Evolutionary conservation across 192 early-diverging fungal genomes (phyloP).

Genomic region (Pilobolus umbonatus): DNA sequence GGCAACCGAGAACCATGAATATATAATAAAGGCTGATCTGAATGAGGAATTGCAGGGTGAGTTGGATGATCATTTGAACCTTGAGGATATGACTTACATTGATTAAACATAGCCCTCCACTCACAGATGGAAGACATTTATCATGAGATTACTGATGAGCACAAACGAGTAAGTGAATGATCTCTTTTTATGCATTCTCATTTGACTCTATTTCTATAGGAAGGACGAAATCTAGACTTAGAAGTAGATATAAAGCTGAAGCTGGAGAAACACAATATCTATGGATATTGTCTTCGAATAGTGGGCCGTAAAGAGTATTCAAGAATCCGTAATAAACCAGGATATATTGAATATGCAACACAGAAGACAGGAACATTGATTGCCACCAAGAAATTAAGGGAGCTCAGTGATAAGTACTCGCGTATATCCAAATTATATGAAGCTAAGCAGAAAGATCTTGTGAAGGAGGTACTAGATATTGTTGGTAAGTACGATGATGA

Average conservation of each 20-base stretch:
- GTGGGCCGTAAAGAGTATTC: conserved; percentile 60
- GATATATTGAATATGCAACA: conserved; percentile 82
- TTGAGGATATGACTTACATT: not conserved
- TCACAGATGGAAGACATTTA: conserved; percentile 49
- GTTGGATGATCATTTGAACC: no score
- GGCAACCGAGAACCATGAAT: conserved; percentile 83
- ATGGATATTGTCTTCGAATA: conserved; percentile 84
- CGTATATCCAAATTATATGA: conserved; percentile 63
- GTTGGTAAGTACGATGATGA: conserved; percentile 50
- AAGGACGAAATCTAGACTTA: conserved; percentile 61
- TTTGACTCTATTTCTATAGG: conserved; percentile 16
- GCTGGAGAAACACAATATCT: conserved; percentile 77
- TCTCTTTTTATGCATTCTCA: conserved; percentile 2
- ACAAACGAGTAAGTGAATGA: conserved; percentile 38
- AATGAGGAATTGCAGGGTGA: conserved; percentile 66
- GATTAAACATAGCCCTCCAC: conserved; percentile 30
- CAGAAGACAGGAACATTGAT: conserved; percentile 88
- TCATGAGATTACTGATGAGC: conserved; percentile 57
- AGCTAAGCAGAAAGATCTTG: conserved; percentile 64
- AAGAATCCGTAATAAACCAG: conserved; percentile 60
- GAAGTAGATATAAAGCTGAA: conserved; percentile 87
- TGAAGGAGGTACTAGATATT: conserved; percentile 84
- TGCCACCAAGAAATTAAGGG: conserved; percentile 67
- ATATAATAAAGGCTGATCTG: conserved; percentile 81
- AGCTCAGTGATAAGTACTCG: conserved; percentile 55